These are phyloP conservation scores for Excoecaria agallocha DNA, from an alignment of 345 rosid species.

Conservation along the genomic window DNA sequence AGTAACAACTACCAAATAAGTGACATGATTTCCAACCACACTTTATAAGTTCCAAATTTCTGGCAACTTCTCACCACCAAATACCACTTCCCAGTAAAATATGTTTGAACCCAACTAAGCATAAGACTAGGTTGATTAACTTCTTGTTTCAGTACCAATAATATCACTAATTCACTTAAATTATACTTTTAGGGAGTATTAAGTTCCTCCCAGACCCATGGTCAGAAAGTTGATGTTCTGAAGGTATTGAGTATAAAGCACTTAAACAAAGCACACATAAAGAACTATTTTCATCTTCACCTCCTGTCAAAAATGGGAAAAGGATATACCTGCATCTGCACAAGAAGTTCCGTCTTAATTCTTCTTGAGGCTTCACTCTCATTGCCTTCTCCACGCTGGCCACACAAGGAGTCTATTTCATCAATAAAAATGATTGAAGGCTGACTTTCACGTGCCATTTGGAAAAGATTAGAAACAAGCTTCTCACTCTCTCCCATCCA, in stretches of 20 bases:
- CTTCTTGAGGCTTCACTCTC: constrained; percentile 98
- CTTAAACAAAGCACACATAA: background rate
- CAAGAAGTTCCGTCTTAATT: constrained; percentile 94
- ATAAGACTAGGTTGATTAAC: background rate
- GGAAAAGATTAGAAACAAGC: constrained; percentile 84
- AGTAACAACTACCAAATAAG: too few species aligned
- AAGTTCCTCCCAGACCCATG: background rate
- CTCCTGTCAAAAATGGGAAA: background rate
- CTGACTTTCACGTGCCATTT: constrained; percentile 96
- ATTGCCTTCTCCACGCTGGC: constrained; percentile 92
- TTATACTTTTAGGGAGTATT: too few species aligned
- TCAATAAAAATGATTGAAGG: constrained; percentile 89
- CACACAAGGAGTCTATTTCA: constrained; percentile 93
- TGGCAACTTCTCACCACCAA: background rate
- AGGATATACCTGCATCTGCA: constrained; percentile 86
- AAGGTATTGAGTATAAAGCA: too few species aligned
- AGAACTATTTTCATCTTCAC: constrained; percentile 1
- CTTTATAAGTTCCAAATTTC: background rate
- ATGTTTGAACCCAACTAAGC: background rate
- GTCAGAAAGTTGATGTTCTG: background rate
- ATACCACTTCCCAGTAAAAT: background rate
- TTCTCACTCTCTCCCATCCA: constrained; percentile 99
- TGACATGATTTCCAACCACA: background rate
- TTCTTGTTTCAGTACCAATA: background rate
- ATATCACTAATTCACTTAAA: too few species aligned